Base-by-base conservation (phyloP, 768 basidiomycete genomes). In the Trametes coccinea region DNA sequence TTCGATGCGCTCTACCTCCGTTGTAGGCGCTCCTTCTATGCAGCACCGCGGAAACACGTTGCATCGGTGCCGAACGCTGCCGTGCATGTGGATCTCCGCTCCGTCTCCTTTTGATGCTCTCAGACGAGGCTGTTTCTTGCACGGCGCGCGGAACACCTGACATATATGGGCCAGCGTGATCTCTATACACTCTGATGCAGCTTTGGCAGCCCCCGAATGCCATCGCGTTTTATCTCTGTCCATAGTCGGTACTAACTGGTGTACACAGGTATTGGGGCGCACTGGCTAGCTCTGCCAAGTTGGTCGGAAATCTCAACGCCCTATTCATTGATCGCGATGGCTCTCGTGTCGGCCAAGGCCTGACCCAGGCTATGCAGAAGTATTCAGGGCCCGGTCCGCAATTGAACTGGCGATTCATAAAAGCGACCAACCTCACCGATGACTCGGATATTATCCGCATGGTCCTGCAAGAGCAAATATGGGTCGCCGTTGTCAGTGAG, bases 401-500 rank as follows among this genome's bases (percentile, higher is more conserved):
- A n/a, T 66, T 73, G 17, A 62, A 63, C 33, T 71, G 72, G 72
- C 41, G 47, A 29, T 44, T 60, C 56, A 49, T 71, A 41, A 62
- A 67, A 43, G 59, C 70, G 11, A 16, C 11, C 43, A 58, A 60
- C 14, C 64, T 68, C n/a, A 69, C 74, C 0, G 69, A 67, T 14
- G 65, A 74, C 50, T 62, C 71, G 3, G 67, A 69, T 43, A 68
- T 81, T 44, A 71, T 67, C 11, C 14, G 73, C 7, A 71, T 73
- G 37, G 65, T 82, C 3, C 61, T 78, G 4, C 64, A 79, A 17
- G 75, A 80, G 49, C 67, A 72, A 3, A 70, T 70, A 1, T 82
- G 80, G 80, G 74, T 75, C 6, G 77, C 76, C 3, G 71, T 82
- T 6, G 77, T 79, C 48, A 70, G 76, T 76, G 53, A 56, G 76